Evolutionary conservation across 1,284 basidiomycete species (phyloP), one percentile per base, ranked within the genome.

Genomic region (Ceratobasidium sp.): DNA sequence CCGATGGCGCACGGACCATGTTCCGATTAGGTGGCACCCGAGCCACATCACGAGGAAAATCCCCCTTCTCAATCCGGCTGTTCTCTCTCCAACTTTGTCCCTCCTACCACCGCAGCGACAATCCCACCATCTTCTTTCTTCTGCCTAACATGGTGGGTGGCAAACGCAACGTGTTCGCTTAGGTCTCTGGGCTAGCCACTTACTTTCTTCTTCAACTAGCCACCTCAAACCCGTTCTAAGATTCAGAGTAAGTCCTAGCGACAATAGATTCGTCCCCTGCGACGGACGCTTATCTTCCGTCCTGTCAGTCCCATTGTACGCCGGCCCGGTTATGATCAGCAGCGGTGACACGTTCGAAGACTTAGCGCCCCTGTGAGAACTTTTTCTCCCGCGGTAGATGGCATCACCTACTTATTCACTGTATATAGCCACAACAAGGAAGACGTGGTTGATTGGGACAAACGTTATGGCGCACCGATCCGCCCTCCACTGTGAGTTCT

Each of bases 221-320:
- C 63, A 66, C 63, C 63, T 49, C 63, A 66, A 66, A 66, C 63
- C 49, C 63, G 63, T 32, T 66, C 63, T 7, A 66, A 54, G 43
- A 47, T 52, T 6, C 63, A 52, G 28, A 52, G 63, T 66, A 66
- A 23, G 63, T 30, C 54, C 8, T 32, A 30, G 47, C 41, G 21
- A 44, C 14, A 23, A 23, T 23, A 21, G 30, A 38, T 54, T 54
- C 23, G 46, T 16, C 30, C 7, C 11, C n/a, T 30, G 18, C 13
- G 30, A 26, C 13, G 13, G 11, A 14, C n/a, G 47, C 63, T 66
- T 32, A 54, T 49, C 63, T 26, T 44, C 18, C 18, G 11, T 26
- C n/a, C 49, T 41, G 6, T 23, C 44, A 63, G 61, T 49, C 23
- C 43, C 47, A 9, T 28, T 62, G 41, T 47, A 47, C 47, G 30